Evolutionary conservation across 805 yeast genomes (phyloP).

Genomic region (Lachancea nothofagi): DNA sequence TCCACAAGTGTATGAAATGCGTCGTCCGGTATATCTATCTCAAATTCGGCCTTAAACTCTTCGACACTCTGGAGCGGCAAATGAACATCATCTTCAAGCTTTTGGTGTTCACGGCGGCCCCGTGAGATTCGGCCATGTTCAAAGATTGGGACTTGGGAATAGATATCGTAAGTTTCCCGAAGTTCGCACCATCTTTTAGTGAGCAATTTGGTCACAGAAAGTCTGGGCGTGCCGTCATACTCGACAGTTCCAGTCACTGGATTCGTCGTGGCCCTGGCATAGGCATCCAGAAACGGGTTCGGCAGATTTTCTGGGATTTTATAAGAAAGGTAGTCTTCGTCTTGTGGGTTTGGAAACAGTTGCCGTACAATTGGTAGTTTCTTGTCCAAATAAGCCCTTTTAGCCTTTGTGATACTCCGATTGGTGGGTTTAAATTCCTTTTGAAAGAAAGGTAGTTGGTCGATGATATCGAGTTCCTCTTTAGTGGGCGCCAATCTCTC

Average conservation of each 20-base stretch:
- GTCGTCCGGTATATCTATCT: conserved; percentile 19
- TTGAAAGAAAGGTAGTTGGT: conserved; percentile 14
- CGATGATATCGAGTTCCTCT: conserved; percentile 12
- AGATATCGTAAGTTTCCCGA: conserved; percentile 46
- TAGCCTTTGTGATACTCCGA: conserved; percentile 7
- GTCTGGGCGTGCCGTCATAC: conserved; percentile 14
- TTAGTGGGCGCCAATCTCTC: conserved; percentile 6
- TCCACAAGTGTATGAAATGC: conserved; percentile 25
- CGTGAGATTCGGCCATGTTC: conserved; percentile 38
- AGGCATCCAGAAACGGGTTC: conserved; percentile 19
- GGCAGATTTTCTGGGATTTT: conserved; percentile 15
- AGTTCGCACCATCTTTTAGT: conserved; percentile 68
- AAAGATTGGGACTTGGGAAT: conserved; percentile 37
- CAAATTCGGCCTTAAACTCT: conserved; percentile 17
- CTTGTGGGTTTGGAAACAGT: conserved; percentile 17
- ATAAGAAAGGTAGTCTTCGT: conserved; percentile 16
- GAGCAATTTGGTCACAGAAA: conserved; percentile 51
- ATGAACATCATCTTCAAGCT: conserved; percentile 45
- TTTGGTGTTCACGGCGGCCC: conserved; percentile 46
- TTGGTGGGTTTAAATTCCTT: neutral
- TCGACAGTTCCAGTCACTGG: conserved; percentile 10
- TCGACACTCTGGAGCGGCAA: conserved; percentile 16
- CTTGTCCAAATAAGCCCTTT: conserved; percentile 15
- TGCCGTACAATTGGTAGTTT: conserved; percentile 18
- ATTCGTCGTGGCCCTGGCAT: conserved; percentile 10